Evolutionary conservation across 371 early-diverging fungal genomes (phyloP), one percentile per base, ranked within the genome.

Genomic region (Nematocida sp.): DNA sequence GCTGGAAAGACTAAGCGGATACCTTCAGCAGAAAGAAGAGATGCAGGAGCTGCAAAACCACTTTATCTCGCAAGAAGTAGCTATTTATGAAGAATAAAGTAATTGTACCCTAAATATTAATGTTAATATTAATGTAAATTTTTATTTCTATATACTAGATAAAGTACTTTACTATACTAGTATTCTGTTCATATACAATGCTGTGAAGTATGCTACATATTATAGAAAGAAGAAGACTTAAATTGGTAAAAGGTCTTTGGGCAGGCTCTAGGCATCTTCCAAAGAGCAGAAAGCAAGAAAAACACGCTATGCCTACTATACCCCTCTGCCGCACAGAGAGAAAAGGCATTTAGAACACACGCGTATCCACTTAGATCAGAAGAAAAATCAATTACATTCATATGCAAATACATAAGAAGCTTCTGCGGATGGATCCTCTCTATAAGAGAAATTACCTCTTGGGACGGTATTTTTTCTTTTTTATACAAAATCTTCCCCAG

Each of bases 401-500:
- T 56, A 30, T 68, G 69, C 4, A 68, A 20, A 30, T 68, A 68
- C 47, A 33, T 38, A 20, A 68, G 69, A 30, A 48, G 20, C 32
- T 68, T 68, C 1, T 48, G 7, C 7, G 60, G 49, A 35, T 7
- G 13, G 11, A 35, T 55, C 32, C 20, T 9, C 9, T 42, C 39
- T 39, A 59, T 0, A 0, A 35, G 32, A 9, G 26, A 20, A 42
- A 68, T 7, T 16, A 68, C 60, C 47, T 68, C 51, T 48, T 16
- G 20, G 3, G 69, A 48, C 9, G 55, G 11, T 23, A 18, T 35
- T 4, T 60, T 28, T 51, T 54, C 55, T 40, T 68, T 68, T 20
- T 60, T 56, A 45, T 68, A 68, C 28, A 68, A 56, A 55, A 68
- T 68, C 36, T 59, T 55, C 3, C 69, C 69, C 13, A 68, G 23